Evolutionary conservation across 2,329 filamentous ascomycete genomes (phyloP).

Genomic region (Arthrobotrys megalospora): DNA sequence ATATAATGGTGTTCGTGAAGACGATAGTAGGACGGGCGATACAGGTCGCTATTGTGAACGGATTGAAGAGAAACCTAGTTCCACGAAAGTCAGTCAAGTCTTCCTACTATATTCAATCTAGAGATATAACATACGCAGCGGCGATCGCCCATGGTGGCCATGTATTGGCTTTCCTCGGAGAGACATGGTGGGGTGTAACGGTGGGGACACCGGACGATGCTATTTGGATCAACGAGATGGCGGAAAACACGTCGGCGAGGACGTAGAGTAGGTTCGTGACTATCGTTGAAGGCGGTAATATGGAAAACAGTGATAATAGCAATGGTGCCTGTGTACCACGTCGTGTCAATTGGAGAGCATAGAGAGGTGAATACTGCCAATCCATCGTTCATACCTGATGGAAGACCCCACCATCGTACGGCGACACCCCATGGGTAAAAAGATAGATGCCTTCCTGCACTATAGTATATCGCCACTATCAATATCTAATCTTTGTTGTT

Average conservation of each 20-base stretch:
- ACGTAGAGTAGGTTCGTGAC: slow-evolving; percentile 87
- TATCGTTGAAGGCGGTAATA: slow-evolving; percentile 83
- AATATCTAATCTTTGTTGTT: slow-evolving; percentile 43
- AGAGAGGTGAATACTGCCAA: background rate
- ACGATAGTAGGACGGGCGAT: slow-evolving; percentile 89
- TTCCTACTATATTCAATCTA: background rate
- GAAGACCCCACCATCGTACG: slow-evolving; percentile 92
- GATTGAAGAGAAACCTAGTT: slow-evolving; percentile 88
- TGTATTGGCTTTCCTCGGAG: slow-evolving; percentile 79
- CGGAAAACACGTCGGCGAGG: slow-evolving; percentile 83
- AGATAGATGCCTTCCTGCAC: slow-evolving; percentile 97
- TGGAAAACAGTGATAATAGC: slow-evolving; percentile 89
- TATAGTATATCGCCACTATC: slow-evolving; percentile 66
- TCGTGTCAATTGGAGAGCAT: slow-evolving; percentile 20
- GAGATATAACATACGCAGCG: slow-evolving; percentile 75
- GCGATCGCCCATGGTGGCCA: slow-evolving; percentile 84
- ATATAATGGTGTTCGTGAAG: slow-evolving; percentile 89
- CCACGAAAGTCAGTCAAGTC: background rate
- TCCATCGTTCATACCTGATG: slow-evolving; percentile 72
- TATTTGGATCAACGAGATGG: slow-evolving; percentile 82
- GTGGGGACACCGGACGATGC: slow-evolving; percentile 84
- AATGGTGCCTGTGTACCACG: slow-evolving; percentile 82
- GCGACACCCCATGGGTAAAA: slow-evolving; percentile 95
- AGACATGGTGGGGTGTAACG: slow-evolving; percentile 82
- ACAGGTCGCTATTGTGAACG: slow-evolving; percentile 91